These are phyloP conservation scores for Suillus hirtellus DNA, from an alignment of 768 basidiomycete genomes.

Conservation along the genomic window DNA sequence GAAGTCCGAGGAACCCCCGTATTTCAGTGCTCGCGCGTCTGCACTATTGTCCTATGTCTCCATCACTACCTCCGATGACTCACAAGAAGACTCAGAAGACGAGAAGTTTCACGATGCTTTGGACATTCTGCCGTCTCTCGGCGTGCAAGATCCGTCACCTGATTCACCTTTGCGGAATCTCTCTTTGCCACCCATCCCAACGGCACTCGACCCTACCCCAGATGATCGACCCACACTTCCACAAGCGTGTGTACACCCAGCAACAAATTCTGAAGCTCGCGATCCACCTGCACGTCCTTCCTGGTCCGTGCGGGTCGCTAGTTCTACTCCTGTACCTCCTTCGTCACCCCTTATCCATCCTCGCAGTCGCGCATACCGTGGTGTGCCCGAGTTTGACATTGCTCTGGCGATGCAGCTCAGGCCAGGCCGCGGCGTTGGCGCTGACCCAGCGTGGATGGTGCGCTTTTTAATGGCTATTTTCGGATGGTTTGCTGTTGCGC, in stretches of 20 bases:
- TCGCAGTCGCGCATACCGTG: conserved; percentile 34
- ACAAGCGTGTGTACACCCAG: background rate
- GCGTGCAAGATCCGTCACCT: conserved; percentile 18
- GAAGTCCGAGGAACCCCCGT: background rate
- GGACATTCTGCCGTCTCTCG: conserved; percentile 26
- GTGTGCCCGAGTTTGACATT: conserved; percentile 54
- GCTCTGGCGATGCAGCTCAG: conserved; percentile 79
- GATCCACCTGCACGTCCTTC: conserved; percentile 24
- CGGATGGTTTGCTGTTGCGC: conserved; percentile 70
- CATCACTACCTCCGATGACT: background rate
- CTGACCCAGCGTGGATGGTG: conserved; percentile 79
- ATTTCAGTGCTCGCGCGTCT: background rate
- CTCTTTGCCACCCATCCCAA: conserved; percentile 13
- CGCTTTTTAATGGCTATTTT: conserved; percentile 78
- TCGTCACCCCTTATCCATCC: conserved; percentile 20
- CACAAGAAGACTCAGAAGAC: conserved; percentile 24
- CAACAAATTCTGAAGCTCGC: conserved; percentile 18
- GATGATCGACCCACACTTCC: background rate
- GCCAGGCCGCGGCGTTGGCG: conserved; percentile 67
- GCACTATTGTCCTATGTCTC: background rate
- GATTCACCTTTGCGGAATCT: conserved; percentile 16
- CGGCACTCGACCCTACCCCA: conserved; percentile 12
- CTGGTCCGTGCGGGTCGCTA: conserved; percentile 31
- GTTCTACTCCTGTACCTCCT: conserved; percentile 20
- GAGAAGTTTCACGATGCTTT: conserved; percentile 34